A percentile compares a stretch with the other conserved stretches of the same genome.
Evolutionary conservation across 192 early-diverging fungal genomes (phyloP).

Genomic region (Coemansia pectinata): DNA sequence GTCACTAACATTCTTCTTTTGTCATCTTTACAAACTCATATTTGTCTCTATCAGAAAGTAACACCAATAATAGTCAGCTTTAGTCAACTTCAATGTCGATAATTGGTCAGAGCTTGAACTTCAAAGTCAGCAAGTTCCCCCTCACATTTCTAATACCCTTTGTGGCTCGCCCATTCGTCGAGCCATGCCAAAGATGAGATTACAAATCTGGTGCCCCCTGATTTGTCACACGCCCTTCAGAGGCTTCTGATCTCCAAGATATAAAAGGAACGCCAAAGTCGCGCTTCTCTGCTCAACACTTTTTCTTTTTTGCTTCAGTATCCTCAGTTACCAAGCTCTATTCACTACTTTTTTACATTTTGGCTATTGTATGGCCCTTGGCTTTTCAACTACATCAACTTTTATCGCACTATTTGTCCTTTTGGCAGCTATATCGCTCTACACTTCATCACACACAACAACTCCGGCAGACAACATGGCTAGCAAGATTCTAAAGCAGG

Average conservation of each 20-base stretch:
- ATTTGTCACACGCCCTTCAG: background rate
- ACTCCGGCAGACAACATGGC: constrained; percentile 22
- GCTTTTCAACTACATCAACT: constrained; percentile 11
- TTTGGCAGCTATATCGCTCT: constrained; percentile 30
- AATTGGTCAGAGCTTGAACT: no score
- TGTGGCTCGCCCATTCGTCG: background rate
- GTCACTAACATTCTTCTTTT: background rate
- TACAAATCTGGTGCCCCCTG: background rate
- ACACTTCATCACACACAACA: constrained; percentile 11
- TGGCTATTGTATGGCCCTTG: constrained; percentile 22
- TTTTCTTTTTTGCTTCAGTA: constrained; percentile 1
- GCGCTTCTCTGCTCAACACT: background rate
- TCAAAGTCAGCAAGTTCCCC: background rate
- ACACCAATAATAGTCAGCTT: background rate
- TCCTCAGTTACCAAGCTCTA: background rate
- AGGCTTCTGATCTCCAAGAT: background rate
- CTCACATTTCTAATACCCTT: background rate
- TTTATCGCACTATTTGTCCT: constrained; percentile 41
- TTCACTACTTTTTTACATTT: background rate
- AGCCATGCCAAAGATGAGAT: background rate
- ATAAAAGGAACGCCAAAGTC: background rate
- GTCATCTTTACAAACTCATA: background rate
- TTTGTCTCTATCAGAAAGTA: background rate
- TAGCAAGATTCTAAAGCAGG: constrained; percentile 45
- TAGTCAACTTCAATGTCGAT: background rate